Conservation (phyloP, 2,329 filamentous ascomycete species). For the Colletotrichum zoysiae region DNA sequence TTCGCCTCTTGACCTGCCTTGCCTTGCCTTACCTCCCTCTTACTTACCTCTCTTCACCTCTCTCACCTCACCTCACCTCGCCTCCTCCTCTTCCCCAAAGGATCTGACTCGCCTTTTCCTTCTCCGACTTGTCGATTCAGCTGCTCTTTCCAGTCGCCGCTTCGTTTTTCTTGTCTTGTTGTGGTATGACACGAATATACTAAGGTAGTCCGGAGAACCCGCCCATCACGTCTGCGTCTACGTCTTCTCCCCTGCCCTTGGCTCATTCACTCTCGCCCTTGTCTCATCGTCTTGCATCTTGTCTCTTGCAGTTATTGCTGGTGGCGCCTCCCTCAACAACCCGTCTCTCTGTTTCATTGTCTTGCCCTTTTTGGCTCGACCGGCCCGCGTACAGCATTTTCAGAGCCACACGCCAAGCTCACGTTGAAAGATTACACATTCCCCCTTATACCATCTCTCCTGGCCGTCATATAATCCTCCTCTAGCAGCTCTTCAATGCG, state of each 20-base stretch:
- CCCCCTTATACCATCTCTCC: conserved; percentile 24
- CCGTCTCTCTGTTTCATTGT: conserved; percentile 31
- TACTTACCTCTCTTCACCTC: no score
- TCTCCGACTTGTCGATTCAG: not conserved
- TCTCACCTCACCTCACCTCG: not conserved
- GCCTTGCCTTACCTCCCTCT: not conserved
- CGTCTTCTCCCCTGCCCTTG: conserved; percentile 8
- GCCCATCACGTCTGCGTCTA: not conserved
- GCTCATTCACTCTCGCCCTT: conserved; percentile 18
- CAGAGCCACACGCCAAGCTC: conserved; percentile 27
- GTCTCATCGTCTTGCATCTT: conserved; percentile 41
- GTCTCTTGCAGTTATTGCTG: conserved; percentile 35
- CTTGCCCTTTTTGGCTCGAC: conserved; percentile 38
- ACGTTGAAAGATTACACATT: conserved; percentile 34
- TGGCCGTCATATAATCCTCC: conserved; percentile 6
- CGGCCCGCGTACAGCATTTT: conserved; percentile 39
- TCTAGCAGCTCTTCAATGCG: conserved; percentile 32
- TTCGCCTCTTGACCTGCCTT: conserved; percentile 24
- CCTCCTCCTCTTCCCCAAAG: conserved; percentile 16
- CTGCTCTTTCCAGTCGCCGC: not conserved
- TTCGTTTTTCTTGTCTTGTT: conserved; percentile 12
- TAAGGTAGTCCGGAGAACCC: conserved; percentile 21
- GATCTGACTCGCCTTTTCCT: conserved; percentile 5
- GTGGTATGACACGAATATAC: conserved; percentile 15
- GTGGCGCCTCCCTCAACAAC: conserved; percentile 25